Evolutionary conservation across 1,139 yeast genomes (phyloP).

Genomic region (Geotrichum phurueaensis): DNA sequence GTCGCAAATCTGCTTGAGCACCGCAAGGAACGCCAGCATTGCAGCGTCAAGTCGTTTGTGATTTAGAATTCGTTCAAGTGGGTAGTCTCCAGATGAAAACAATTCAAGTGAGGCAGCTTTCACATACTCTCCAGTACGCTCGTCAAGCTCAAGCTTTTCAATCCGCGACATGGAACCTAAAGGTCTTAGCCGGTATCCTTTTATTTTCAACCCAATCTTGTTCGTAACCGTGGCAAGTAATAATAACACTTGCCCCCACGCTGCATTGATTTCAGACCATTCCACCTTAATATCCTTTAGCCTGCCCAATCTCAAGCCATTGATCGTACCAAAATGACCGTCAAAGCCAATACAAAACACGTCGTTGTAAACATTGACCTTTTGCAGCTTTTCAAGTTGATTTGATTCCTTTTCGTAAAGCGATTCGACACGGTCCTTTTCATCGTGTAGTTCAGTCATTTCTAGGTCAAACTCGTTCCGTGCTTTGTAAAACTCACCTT

Average conservation of each 20-base stretch:
- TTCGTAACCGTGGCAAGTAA: slow-evolving; percentile 60
- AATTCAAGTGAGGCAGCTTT: slow-evolving; percentile 42
- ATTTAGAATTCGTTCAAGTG: slow-evolving; percentile 61
- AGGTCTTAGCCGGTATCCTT: slow-evolving; percentile 64
- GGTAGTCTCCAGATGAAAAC: slow-evolving; percentile 59
- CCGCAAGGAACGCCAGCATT: slow-evolving; percentile 66
- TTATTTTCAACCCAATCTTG: slow-evolving; percentile 50
- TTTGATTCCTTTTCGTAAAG: slow-evolving; percentile 55
- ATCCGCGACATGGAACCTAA: slow-evolving; percentile 81
- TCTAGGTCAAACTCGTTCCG: slow-evolving; percentile 52
- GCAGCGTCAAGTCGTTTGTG: slow-evolving; percentile 69
- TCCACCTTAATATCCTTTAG: slow-evolving; percentile 52
- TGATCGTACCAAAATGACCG: slow-evolving; percentile 81
- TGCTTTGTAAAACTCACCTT: slow-evolving; percentile 41
- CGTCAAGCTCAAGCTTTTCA: slow-evolving; percentile 48
- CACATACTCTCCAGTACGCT: slow-evolving; percentile 33
- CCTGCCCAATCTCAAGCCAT: slow-evolving; percentile 73
- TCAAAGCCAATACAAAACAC: slow-evolving; percentile 78
- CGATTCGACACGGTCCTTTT: slow-evolving; percentile 55
- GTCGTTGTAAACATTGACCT: slow-evolving; percentile 73
- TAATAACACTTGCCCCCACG: slow-evolving; percentile 77
- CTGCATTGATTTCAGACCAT: slow-evolving; percentile 91
- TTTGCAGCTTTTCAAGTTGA: slow-evolving; percentile 63
- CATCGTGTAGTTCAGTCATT: slow-evolving; percentile 44
- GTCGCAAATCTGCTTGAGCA: slow-evolving; percentile 52